Percentiles rank a stretch among this genome's conserved stretches.
Conservation (phyloP, 805 yeast genomes). For the Starmerella powellii region DNA sequence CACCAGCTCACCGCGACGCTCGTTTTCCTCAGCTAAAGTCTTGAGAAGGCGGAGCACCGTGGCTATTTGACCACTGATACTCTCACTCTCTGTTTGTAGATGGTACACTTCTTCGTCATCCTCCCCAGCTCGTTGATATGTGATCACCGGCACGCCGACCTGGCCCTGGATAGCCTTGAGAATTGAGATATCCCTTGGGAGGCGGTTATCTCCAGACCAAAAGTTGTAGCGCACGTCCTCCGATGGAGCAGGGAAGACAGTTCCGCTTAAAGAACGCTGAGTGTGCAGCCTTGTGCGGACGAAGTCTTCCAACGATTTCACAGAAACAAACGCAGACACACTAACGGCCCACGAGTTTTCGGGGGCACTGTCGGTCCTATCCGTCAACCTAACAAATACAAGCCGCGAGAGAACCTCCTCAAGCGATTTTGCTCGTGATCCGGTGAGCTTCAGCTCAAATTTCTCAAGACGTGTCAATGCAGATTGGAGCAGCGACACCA, state of each 20-base stretch:
- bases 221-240: background rate
- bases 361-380: background rate
- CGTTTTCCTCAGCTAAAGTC: conserved; percentile 8
- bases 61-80: background rate
- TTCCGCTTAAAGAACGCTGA: background rate
- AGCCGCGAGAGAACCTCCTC: conserved; percentile 5
- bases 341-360: conserved; percentile 1
- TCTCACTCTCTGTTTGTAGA: background rate
- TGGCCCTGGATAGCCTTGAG: conserved; percentile 8
- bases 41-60: conserved; percentile 4
- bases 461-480: conserved; percentile 10
- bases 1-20: conserved; percentile 6
- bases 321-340: conserved; percentile 7
- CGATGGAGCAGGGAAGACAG: background rate
- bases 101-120: conserved; percentile 1
- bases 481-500: conserved; percentile 9
- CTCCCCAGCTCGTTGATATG: conserved; percentile 1
- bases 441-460: conserved; percentile 7
- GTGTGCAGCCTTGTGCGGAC: conserved; percentile 1
- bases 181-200: conserved; percentile 7
- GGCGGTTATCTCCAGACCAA: conserved; percentile 1
- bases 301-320: conserved; percentile 7
- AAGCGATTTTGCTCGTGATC: conserved; percentile 5
- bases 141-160: conserved; percentile 1
- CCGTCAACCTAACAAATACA: conserved; percentile 1